Base-by-base conservation (phyloP, 1,284 basidiomycete species). In the Coriolopsis trogii region DNA sequence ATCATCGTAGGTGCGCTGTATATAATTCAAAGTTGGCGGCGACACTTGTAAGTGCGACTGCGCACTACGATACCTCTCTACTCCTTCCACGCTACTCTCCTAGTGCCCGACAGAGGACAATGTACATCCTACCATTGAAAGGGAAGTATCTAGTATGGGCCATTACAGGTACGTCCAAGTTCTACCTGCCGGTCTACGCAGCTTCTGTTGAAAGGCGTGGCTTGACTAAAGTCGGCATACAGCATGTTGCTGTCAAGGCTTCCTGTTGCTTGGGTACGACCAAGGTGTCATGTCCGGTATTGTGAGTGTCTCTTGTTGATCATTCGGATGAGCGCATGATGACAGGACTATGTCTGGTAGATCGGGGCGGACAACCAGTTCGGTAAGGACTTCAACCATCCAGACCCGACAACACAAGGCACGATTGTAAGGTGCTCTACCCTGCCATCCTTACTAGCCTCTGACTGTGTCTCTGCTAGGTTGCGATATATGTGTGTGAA, bases 281-380 rank as follows among this genome's bases (percentile, higher is more conserved):
- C 74, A 77, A 55, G 75, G 75, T 18, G 75, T 77, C 26, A 77
- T 77, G 75, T 75, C 73, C 36, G 74, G 75, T 4, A 74, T 77
- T 33, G 74, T 74, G 46, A 42, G 53, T 23, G 2, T 3, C 8
- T 16, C 3, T 26, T 16, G 20, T 18, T 26, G 12, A 20, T 15
- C 41, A n/a, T 43, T 31, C 25, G n/a, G 20, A 2, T 13, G 31
- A 31, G 21, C 16, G 15, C 30, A 7, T n/a, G n/a, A n/a, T n/a
- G 18, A 50, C 9, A 30, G 16, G 21, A 7, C n/a, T 18, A 30
- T 21, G 18, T 6, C n/a, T 5, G 18, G 13, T 39, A 73, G 72
- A 73, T 74, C 49, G 73, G 73, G 4, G 73, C 73, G n/a, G 62
- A 74, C 51, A 75, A 74, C 51, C 72, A 71, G 55, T 76, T 74